Evolutionary conservation across 495 filamentous ascomycete species (phyloP).

Genomic region (Aspergillus heteromorphus): DNA sequence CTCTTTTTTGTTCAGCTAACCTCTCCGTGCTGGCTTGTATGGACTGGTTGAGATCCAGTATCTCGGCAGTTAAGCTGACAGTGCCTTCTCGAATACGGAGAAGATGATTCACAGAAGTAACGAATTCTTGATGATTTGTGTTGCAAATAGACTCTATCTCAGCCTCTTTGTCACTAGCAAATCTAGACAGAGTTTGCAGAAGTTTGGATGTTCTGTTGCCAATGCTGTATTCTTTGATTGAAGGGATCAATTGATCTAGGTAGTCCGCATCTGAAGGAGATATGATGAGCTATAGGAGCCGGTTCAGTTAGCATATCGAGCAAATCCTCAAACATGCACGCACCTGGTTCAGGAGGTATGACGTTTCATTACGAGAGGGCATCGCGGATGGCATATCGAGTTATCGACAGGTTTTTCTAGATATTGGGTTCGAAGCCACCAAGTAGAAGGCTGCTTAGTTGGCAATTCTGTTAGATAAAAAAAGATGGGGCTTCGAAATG

Average conservation of each 20-base stretch:
- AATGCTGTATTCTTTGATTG: conserved; percentile 80
- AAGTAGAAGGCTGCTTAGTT: no score
- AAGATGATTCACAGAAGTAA: conserved; percentile 85
- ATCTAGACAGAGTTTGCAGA: conserved; percentile 68
- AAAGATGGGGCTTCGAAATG: no score
- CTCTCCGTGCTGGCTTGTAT: conserved; percentile 96
- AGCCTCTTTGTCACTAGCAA: conserved; percentile 77
- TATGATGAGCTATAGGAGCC: conserved; percentile 67
- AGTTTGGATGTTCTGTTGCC: conserved; percentile 70
- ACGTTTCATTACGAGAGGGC: conserved; percentile 27
- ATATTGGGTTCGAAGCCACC: background rate
- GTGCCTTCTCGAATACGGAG: conserved; percentile 86
- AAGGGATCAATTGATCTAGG: conserved; percentile 88
- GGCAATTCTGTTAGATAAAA: no score
- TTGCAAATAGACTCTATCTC: conserved; percentile 95
- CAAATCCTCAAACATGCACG: background rate
- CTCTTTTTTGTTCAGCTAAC: conserved; percentile 89
- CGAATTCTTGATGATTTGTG: conserved; percentile 94
- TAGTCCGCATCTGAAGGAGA: conserved; percentile 89
- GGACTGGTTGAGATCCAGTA: conserved; percentile 84
- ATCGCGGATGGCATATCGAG: conserved; percentile 29
- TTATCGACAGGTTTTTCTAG: conserved; percentile 11
- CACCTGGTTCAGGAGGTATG: conserved; percentile 41
- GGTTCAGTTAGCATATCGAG: background rate
- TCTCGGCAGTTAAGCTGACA: conserved; percentile 81